Evolutionary conservation across 2,329 filamentous ascomycete species (phyloP).

Genomic region (Nannizzia gypsea): DNA sequence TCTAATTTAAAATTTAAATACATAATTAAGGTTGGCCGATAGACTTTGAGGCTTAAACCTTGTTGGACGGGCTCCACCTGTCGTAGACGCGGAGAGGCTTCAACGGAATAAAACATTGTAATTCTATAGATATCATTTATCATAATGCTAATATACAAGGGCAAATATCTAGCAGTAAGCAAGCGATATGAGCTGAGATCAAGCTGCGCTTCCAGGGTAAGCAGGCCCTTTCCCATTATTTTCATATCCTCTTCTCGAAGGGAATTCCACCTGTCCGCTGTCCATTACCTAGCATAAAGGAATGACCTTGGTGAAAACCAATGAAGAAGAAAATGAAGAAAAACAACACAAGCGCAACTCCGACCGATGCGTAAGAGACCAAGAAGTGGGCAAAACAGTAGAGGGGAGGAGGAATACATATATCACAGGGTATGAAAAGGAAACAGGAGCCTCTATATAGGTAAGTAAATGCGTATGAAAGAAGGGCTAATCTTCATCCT

Average conservation of each 20-base stretch:
- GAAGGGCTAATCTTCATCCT: background rate
- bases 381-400: background rate
- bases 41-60: too few relatives aligned
- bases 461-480: background rate
- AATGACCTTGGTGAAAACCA: background rate
- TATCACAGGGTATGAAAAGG: background rate
- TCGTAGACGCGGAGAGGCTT: background rate
- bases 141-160: background rate
- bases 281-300: constrained; percentile 4
- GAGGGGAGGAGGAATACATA: background rate
- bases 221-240: background rate
- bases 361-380: constrained; percentile 9
- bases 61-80: too few relatives aligned
- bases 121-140: background rate
- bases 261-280: background rate
- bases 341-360: constrained; percentile 5
- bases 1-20: too few relatives aligned
- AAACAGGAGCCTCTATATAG: constrained; percentile 1
- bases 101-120: background rate
- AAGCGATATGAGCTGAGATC: background rate
- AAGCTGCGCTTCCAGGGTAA: background rate
- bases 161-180: background rate
- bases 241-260: background rate
- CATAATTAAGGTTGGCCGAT: too few relatives aligned
- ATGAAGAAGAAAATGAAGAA: background rate